Percentiles rank a stretch among this genome's conserved stretches.
phyloP scores from a whole-genome alignment of 1,139 yeast species.

The Sugiyamaella xylanicola region DNA sequence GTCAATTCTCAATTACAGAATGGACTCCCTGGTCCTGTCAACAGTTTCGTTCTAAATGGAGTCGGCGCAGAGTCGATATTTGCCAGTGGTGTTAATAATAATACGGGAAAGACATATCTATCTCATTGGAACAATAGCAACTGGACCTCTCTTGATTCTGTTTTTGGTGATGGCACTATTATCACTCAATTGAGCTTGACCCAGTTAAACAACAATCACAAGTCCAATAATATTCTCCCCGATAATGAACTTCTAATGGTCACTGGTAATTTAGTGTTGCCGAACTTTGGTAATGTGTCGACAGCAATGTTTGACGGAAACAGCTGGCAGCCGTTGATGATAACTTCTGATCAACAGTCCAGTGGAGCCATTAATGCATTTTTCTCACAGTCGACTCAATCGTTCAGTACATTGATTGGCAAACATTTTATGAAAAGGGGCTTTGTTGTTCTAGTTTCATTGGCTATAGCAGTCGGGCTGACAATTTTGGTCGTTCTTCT shows the following conservation, averaged over 20 bases:
- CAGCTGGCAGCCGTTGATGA: constrained; percentile 70
- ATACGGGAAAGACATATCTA: constrained; percentile 37
- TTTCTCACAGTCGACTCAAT: constrained; percentile 30
- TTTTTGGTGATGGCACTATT: constrained; percentile 39
- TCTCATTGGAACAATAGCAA: constrained; percentile 40
- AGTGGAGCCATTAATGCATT: constrained; percentile 36
- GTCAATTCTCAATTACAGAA: constrained; percentile 33
- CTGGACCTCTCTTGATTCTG: constrained; percentile 43
- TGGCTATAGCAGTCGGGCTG: constrained; percentile 86
- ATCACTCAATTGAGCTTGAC: constrained; percentile 43
- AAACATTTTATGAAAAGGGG: constrained; percentile 52
- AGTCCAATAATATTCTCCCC: constrained; percentile 46
- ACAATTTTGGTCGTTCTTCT: constrained; percentile 65
- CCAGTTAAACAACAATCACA: constrained; percentile 39
- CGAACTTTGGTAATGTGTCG: constrained; percentile 60
- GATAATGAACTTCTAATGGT: constrained; percentile 55
- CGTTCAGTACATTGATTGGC: constrained; percentile 29
- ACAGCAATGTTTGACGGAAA: constrained; percentile 72
- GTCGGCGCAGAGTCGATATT: constrained; percentile 54
- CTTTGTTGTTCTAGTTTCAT: constrained; percentile 81
- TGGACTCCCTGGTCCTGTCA: constrained; percentile 48
- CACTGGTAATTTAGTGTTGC: constrained; percentile 60
- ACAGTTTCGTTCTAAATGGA: constrained; percentile 54
- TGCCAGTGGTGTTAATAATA: constrained; percentile 55
- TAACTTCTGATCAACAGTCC: constrained; percentile 40